Conservation (phyloP, 2,329 filamentous ascomycete genomes). For the Colletotrichum orchidophilum region DNA sequence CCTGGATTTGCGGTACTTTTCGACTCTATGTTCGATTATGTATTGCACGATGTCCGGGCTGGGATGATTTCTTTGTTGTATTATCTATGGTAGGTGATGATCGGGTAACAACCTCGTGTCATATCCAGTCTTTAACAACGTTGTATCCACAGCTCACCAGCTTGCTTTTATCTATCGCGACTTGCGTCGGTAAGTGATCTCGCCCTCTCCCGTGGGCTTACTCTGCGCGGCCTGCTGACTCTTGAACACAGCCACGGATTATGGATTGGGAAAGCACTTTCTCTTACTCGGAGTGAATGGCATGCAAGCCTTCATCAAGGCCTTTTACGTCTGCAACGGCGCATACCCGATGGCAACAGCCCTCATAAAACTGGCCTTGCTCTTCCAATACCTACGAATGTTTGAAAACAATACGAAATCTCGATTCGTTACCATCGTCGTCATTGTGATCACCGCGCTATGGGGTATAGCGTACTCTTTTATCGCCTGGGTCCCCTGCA, state of each 20-base stretch:
- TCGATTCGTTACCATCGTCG: slow-evolving; percentile 33
- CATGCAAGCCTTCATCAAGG: slow-evolving; percentile 29
- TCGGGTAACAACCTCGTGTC: not conserved
- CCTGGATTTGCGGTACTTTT: slow-evolving; percentile 31
- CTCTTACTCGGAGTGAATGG: not conserved
- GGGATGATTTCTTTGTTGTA: slow-evolving; percentile 36
- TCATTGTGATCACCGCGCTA: slow-evolving; percentile 40
- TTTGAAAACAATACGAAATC: slow-evolving; percentile 31
- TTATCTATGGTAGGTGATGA: slow-evolving; percentile 24
- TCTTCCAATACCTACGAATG: slow-evolving; percentile 36
- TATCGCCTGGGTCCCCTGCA: slow-evolving; percentile 45
- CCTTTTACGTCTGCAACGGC: slow-evolving; percentile 34
- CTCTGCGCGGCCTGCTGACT: not conserved
- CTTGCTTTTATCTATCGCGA: slow-evolving; percentile 14
- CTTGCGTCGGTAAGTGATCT: slow-evolving; percentile 8
- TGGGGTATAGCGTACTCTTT: slow-evolving; percentile 44
- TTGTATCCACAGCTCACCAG: slow-evolving; percentile 1
- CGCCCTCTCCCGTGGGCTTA: too few relatives aligned
- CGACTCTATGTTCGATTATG: slow-evolving; percentile 34
- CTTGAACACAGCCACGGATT: not conserved
- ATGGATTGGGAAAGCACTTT: slow-evolving; percentile 6
- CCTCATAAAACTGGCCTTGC: slow-evolving; percentile 36
- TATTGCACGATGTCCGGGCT: slow-evolving; percentile 27
- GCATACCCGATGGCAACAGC: slow-evolving; percentile 35
- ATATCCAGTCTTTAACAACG: not conserved